phyloP scores from a whole-genome alignment of 345 rosid species.

The Fremontodendron californicum region DNA sequence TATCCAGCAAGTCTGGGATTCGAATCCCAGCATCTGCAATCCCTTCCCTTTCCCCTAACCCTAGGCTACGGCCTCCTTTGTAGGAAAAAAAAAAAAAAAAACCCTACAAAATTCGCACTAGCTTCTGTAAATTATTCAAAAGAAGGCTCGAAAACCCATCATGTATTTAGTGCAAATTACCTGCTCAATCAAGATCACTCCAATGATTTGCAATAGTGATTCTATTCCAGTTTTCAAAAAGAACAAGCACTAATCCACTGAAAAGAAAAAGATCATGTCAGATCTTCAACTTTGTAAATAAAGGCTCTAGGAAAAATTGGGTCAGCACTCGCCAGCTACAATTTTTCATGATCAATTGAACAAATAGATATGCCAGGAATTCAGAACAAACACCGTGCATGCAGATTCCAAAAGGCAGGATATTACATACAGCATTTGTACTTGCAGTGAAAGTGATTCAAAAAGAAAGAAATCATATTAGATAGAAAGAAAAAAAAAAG shows the following conservation, averaged over 20 bases:
- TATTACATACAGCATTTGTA: neutral
- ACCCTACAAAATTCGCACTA: neutral
- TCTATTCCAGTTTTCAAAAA: neutral
- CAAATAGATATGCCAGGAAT: neutral
- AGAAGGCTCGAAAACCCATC: neutral
- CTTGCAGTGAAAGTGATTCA: conserved; percentile 5
- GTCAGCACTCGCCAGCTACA: neutral
- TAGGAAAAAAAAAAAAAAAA: too few species aligned
- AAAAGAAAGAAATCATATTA: neutral
- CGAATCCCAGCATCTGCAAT: too few species aligned
- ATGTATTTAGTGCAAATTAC: conserved; percentile 9
- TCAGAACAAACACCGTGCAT: neutral
- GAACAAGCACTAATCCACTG: conserved; percentile 6
- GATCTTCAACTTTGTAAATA: conserved; percentile 28
- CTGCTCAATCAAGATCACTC: conserved; percentile 20
- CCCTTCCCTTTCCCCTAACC: too few species aligned
- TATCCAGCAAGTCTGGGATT: too few species aligned
- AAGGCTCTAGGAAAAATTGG: neutral
- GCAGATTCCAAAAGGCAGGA: neutral
- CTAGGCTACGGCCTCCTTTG: too few species aligned
- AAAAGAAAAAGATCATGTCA: conserved; percentile 5
- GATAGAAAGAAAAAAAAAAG: neutral
- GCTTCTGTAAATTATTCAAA: neutral
- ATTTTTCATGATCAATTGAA: neutral
- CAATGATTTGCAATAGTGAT: neutral